phyloP scores from a whole-genome alignment of 305 asterid species.

The Fraxinus platypoda region DNA sequence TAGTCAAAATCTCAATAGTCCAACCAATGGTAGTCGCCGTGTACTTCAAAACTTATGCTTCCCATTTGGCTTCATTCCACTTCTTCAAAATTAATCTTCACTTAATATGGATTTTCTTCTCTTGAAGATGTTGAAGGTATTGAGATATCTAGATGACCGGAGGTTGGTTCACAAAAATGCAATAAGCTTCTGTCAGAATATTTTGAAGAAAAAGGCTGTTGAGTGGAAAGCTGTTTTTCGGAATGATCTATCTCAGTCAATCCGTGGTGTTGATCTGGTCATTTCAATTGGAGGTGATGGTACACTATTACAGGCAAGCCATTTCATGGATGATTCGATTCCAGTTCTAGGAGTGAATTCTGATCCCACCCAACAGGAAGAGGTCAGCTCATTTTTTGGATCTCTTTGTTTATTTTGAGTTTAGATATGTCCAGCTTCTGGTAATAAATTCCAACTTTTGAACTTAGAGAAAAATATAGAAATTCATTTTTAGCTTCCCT shows the following conservation, averaged over 20 bases:
- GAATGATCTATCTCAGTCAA: slow-evolving; percentile 49
- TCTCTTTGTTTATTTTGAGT: neutral
- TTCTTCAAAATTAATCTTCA: neutral
- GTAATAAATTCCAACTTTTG: neutral
- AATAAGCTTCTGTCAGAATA: slow-evolving; percentile 62
- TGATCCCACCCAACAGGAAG: slow-evolving; percentile 80
- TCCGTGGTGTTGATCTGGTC: slow-evolving; percentile 75
- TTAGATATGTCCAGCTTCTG: neutral
- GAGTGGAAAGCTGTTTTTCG: slow-evolving; percentile 63
- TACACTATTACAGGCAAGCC: slow-evolving; percentile 80
- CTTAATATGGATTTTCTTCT: slow-evolving; percentile 3
- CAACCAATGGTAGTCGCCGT: neutral
- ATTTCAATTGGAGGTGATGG: slow-evolving; percentile 91
- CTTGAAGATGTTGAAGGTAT: slow-evolving; percentile 47
- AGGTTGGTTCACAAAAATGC: slow-evolving; percentile 67
- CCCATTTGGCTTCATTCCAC: neutral
- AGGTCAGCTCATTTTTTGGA: slow-evolving; percentile 46
- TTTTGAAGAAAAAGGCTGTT: slow-evolving; percentile 55
- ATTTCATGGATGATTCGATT: slow-evolving; percentile 66
- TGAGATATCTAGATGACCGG: slow-evolving; percentile 56
- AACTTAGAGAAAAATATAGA: neutral
- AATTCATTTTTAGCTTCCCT: neutral
- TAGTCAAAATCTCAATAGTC: neutral
- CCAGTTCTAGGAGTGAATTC: slow-evolving; percentile 91
- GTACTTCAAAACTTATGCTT: slow-evolving; percentile 8